Base-by-base conservation (phyloP, 2,329 filamentous ascomycete species). In the Pseudogymnoascus verrucosus region DNA sequence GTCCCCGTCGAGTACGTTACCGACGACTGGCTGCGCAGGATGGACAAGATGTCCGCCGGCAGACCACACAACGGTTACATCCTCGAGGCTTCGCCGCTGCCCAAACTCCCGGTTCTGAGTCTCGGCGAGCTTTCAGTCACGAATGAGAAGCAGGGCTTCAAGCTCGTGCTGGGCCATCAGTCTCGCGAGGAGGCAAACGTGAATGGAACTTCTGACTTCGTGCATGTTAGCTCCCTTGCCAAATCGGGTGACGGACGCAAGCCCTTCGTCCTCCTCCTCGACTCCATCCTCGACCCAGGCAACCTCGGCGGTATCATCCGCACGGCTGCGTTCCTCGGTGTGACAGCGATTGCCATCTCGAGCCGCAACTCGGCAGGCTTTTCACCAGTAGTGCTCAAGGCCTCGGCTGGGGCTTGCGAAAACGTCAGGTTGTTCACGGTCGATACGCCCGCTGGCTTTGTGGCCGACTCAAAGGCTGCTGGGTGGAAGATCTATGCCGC, bases 261-360 rank as follows among this genome's bases (percentile, higher is more conserved):
- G 61, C 91, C 91, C 0, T 80, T 96, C 31, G 79, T 96, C 7
- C 78, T 96, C 1, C 77, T 93, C 34, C 78, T 95, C 1, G 88
- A 95, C 69, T 84, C 88, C 62, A 87, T 96, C 39, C 77, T 91
- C 8, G 93, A 99, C 71, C 89, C 92, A 0, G 92, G 91, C 26
- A 99, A 99, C 72, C 79, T 98, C 0, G 95, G 95, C 44, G 91
- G 88, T 21, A 93, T 98, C 65, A 81, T 98, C 47, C 89, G 95
- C 37, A 91, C 91, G 5, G 91, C 92, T 2, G 89, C 91, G 71
- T 98, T 95, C 74, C 84, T 98, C n/a, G 93, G 93, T 21, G 88
- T 91, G 5, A 90, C 93, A 63, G 93, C 90, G 4, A 84, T 99
- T 19, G 86, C 86, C 2, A 86, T 96, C 63, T 90, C 91, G 2